Evolutionary conservation across 2,329 filamentous ascomycete genomes (phyloP).

Genomic region (Neonectria ditissima): DNA sequence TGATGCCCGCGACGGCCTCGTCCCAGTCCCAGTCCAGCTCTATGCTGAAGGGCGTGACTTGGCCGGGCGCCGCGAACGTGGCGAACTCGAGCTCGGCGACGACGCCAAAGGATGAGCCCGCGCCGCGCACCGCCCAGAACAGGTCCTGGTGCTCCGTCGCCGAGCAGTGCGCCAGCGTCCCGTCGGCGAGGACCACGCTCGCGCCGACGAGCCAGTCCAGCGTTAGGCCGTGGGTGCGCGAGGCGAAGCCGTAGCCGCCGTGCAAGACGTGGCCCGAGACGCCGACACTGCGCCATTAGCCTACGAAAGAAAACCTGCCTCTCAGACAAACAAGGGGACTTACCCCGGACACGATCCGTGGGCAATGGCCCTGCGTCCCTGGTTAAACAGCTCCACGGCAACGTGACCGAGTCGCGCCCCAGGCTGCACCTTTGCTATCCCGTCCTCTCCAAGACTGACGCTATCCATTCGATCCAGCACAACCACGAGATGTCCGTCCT

Average conservation of each 20-base stretch:
- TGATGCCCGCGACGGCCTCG: conserved; percentile 35
- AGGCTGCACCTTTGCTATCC: conserved; percentile 48
- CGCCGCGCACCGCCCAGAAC: conserved; percentile 48
- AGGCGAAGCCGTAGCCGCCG: conserved; percentile 49
- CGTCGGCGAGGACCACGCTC: conserved; percentile 45
- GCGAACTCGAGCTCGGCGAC: conserved; percentile 46
- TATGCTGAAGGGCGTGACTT: conserved; percentile 38
- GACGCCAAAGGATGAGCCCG: conserved; percentile 49
- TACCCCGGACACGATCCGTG: conserved; percentile 67
- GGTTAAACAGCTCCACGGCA: conserved; percentile 53
- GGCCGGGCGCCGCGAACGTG: conserved; percentile 41
- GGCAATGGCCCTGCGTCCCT: conserved; percentile 56
- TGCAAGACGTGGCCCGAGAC: conserved; percentile 46
- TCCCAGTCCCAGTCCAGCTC: conserved; percentile 36
- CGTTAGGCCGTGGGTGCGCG: conserved; percentile 45
- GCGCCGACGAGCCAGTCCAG: conserved; percentile 47
- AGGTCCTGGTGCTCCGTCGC: conserved; percentile 42
- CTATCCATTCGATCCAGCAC: conserved; percentile 55
- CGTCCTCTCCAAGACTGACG: conserved; percentile 42
- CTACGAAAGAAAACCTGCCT: rapidly evolving
- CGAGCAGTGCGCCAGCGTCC: conserved; percentile 39
- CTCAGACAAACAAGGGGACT: conserved; percentile 17
- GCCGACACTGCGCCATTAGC: conserved; percentile 42
- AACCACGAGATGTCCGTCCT: conserved; percentile 56
- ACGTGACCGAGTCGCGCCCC: conserved; percentile 64